Percentiles rank a stretch among this genome's conserved stretches.
phyloP scores from a whole-genome alignment of 306 rosid genomes.

The Begonia loranthoides region DNA sequence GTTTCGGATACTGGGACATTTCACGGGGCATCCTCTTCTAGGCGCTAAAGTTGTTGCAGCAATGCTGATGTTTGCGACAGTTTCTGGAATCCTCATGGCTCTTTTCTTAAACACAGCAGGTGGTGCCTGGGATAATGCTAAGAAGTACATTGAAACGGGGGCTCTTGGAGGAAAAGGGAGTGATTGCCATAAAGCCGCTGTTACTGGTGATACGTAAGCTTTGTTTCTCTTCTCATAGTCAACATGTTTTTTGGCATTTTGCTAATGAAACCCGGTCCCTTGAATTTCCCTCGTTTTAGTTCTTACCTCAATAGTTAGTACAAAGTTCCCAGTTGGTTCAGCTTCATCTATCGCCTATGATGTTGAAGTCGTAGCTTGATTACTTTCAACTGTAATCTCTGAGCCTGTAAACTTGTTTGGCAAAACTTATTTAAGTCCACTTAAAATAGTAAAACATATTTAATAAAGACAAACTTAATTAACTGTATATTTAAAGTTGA shows the following conservation, averaged over 20 bases:
- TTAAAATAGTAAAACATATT: too few species aligned
- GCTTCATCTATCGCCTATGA: too few species aligned
- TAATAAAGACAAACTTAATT: too few species aligned
- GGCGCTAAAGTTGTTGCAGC: slow-evolving; percentile 97
- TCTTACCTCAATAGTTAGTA: neutral
- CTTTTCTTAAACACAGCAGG: slow-evolving; percentile 95
- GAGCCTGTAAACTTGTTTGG: too few species aligned
- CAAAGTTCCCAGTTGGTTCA: neutral
- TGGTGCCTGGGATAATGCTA: slow-evolving; percentile 99
- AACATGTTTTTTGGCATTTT: too few species aligned
- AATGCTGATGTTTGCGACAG: slow-evolving; percentile 89
- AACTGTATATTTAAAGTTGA: too few species aligned
- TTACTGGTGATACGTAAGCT: slow-evolving; percentile 96
- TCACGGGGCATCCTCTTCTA: slow-evolving; percentile 80
- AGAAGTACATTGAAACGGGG: slow-evolving; percentile 95
- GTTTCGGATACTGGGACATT: slow-evolving; percentile 84
- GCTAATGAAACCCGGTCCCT: too few species aligned
- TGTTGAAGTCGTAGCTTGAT: too few species aligned
- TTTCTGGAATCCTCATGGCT: slow-evolving; percentile 94
- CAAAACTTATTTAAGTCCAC: too few species aligned
- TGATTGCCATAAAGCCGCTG: slow-evolving; percentile 88
- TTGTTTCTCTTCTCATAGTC: too few species aligned
- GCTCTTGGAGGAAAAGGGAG: slow-evolving; percentile 99
- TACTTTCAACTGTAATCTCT: neutral
- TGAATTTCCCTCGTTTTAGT: neutral